Base-by-base conservation (phyloP, 2,329 filamentous ascomycete genomes). In the Botryotinia calthae region DNA sequence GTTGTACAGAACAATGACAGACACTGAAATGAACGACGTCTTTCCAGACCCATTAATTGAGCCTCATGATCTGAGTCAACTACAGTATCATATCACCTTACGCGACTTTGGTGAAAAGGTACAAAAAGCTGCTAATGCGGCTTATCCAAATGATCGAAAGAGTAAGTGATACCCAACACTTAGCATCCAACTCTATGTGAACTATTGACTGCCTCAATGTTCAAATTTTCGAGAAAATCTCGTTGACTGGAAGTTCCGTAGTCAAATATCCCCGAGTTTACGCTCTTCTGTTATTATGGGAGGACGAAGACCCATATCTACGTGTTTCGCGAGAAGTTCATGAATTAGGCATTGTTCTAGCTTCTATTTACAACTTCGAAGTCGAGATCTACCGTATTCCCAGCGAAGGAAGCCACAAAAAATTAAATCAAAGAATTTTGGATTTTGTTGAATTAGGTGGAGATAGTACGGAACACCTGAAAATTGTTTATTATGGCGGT, bases 41-140 rank as follows among this genome's bases (percentile, higher is more conserved):
- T 62, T n/a, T 16, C 42, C 4, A 28, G 34, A 7, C 12, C 37
- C 59, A 28, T 20, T 37, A 62, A n/a, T n/a, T 18, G 34, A 42
- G 40, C 48, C 54, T 56, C 22, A n/a, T 8, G 72, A 73, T 28
- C 54, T 74, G 12, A 73, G 74, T 40, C 70, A 72, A 25, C 69
- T 71, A 68, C 61, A 70, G 22, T 73, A 76, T 42, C 74, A 77
- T 59, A 73, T 74, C 34, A 67, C 54, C n/a, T 71, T 77, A 18
- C 56, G 70, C 28, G 66, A 72, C 10, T 75, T 75, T 31, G 70
- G 72, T 1, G 56, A 68, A 16, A 51, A 89, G 81, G 84, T 90
- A 46, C 88, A 90, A 79, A 87, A 89, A 85, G 88, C 88, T 69
- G 88, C 88, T 75, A 89, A 89, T 84, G 83, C 89, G 74, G 89